A percentile compares a stretch with the other conserved stretches of the same genome.
phyloP scores from a whole-genome alignment of 148 eudicot species.

The Silene latifolia region DNA sequence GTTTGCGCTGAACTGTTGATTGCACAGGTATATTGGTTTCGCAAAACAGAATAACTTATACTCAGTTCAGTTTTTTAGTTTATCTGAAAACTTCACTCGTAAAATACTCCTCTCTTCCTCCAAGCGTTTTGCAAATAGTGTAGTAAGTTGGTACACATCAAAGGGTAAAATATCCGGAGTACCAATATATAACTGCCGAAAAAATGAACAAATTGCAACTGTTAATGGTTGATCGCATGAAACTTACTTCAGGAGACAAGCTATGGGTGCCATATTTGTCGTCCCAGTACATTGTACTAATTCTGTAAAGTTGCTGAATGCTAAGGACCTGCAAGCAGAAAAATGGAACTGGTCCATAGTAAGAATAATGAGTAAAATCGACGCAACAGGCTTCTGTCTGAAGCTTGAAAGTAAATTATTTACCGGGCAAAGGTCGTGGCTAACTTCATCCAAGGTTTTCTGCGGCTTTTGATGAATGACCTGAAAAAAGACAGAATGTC shows the following conservation, averaged over 20 bases:
- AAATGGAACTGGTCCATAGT: conserved; percentile 25
- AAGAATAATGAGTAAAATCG: conserved; percentile 17
- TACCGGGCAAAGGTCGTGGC: conserved; percentile 91
- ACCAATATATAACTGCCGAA: not conserved
- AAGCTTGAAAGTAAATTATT: conserved; percentile 30
- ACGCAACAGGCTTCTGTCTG: conserved; percentile 6
- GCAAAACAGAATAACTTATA: not conserved
- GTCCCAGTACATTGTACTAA: conserved; percentile 97
- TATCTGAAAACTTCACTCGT: too few relatives aligned
- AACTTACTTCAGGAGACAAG: conserved; percentile 77
- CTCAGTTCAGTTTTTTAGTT: not conserved
- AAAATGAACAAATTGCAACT: not conserved
- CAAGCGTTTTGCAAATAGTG: too few relatives aligned
- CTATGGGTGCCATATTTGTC: conserved; percentile 95
- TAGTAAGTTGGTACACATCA: too few relatives aligned
- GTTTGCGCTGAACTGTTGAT: not conserved
- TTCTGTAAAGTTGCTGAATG: conserved; percentile 86
- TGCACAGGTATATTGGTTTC: not conserved
- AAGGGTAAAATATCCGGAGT: not conserved
- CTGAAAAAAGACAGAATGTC: conserved; percentile 34
- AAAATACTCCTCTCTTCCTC: too few relatives aligned
- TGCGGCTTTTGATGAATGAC: conserved; percentile 90
- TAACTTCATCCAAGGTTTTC: conserved; percentile 82
- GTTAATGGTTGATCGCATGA: not conserved
- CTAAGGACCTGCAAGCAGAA: conserved; percentile 59